Conservation (phyloP, 2,329 filamentous ascomycete species). For the Trichoderma harzianum region DNA sequence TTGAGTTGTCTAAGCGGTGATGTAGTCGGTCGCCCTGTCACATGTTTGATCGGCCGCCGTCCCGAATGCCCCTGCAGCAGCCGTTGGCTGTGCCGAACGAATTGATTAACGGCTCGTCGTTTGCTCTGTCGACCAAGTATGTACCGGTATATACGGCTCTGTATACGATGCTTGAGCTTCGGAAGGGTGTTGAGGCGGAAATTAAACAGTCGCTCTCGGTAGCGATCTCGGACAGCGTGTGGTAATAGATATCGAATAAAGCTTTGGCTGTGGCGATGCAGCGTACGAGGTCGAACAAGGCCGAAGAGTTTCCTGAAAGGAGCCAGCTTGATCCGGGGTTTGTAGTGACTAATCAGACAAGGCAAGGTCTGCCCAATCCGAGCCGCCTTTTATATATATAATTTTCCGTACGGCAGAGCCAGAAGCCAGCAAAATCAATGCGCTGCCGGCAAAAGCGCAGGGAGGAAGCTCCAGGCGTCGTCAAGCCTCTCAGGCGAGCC, state of each 20-base stretch:
- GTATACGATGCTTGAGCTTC: slow-evolving; percentile 64
- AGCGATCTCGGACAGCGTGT: slow-evolving; percentile 56
- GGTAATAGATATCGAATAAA: slow-evolving; percentile 68
- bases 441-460: neutral
- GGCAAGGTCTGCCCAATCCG: neutral
- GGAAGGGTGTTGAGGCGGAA: slow-evolving; percentile 76
- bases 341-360: slow-evolving; percentile 12
- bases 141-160: slow-evolving; percentile 73
- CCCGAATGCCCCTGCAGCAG: slow-evolving; percentile 42
- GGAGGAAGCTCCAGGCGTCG: neutral
- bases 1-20: slow-evolving; percentile 26
- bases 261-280: slow-evolving; percentile 43
- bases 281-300: slow-evolving; percentile 31
- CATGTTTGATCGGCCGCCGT: slow-evolving; percentile 30
- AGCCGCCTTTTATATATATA: slow-evolving; percentile 8
- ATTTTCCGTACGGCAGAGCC: neutral
- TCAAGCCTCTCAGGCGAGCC: slow-evolving; percentile 24
- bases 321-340: slow-evolving; percentile 36
- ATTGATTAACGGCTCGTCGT: slow-evolving; percentile 45
- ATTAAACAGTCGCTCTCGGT: slow-evolving; percentile 62
- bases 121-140: slow-evolving; percentile 63
- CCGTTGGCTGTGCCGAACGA: slow-evolving; percentile 41
- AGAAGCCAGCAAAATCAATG: neutral
- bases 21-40: slow-evolving; percentile 32
- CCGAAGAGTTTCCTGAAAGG: slow-evolving; percentile 40